Evolutionary conservation across 2,329 filamentous ascomycete species (phyloP).

Genomic region (Hortaea werneckii): DNA sequence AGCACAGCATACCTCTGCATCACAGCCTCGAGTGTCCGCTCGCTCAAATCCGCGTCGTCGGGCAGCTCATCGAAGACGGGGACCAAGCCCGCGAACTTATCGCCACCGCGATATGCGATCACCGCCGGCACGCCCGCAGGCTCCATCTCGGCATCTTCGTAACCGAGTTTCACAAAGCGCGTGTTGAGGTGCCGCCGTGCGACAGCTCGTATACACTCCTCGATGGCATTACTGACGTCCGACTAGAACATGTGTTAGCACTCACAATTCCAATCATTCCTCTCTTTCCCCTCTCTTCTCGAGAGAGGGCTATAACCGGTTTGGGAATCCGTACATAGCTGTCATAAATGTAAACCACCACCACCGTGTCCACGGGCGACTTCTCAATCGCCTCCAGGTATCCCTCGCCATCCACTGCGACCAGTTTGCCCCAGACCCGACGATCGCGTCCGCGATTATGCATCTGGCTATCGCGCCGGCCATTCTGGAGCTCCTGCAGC

Average conservation of each 20-base stretch:
- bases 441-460: constrained; percentile 35
- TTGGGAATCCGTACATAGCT: constrained; percentile 55
- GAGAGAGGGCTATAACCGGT: too few relatives aligned
- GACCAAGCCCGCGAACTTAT: constrained; percentile 82
- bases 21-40: constrained; percentile 46
- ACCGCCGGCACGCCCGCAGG: constrained; percentile 77
- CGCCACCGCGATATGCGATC: constrained; percentile 78
- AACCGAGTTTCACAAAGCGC: constrained; percentile 85
- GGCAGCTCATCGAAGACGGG: constrained; percentile 82
- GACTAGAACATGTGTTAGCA: constrained; percentile 45
- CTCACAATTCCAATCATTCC: too few relatives aligned
- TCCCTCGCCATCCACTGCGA: constrained; percentile 77
- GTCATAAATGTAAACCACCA: constrained; percentile 91
- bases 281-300: too few relatives aligned
- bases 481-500: constrained; percentile 58
- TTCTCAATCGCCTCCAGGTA: constrained; percentile 97
- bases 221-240: constrained; percentile 66
- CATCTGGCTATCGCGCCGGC: constrained; percentile 52
- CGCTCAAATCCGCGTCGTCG: constrained; percentile 40
- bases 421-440: constrained; percentile 66
- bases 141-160: constrained; percentile 90
- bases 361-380: constrained; percentile 66
- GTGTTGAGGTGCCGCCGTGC: constrained; percentile 60
- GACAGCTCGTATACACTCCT: constrained; percentile 65
- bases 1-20: constrained; percentile 49